Conservation (phyloP, 768 basidiomycete species). For the Mycena venus region DNA sequence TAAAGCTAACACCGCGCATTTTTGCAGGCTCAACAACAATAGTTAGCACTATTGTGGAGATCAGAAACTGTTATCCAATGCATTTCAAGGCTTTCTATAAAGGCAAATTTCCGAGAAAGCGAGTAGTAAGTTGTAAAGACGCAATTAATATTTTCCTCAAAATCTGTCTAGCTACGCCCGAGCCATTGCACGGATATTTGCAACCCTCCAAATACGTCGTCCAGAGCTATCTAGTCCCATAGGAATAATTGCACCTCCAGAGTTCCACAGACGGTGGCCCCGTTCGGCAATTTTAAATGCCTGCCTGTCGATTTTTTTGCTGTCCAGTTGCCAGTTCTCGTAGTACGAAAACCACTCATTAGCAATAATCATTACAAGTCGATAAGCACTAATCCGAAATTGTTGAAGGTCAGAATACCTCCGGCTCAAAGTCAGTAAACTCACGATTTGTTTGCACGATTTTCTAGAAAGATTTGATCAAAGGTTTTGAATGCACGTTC, state of each 20-base stretch:
- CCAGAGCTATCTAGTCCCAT: background rate
- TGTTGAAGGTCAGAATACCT: background rate
- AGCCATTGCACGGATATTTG: background rate
- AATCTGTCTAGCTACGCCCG: background rate
- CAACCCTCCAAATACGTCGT: background rate
- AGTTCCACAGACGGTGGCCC: slow-evolving; percentile 15
- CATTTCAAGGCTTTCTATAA: no score
- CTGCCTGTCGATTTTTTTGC: background rate
- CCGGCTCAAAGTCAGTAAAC: background rate
- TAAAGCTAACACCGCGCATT: no score
- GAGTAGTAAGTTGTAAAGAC: no score
- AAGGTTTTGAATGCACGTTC: slow-evolving; percentile 33
- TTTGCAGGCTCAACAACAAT: no score
- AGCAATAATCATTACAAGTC: slow-evolving; percentile 20
- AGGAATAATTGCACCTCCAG: background rate
- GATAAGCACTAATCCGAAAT: background rate
- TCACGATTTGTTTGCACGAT: slow-evolving; percentile 26
- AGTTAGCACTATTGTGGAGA: no score
- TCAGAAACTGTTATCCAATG: no score
- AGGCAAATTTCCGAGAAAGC: no score
- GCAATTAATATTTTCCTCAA: no score
- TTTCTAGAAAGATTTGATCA: slow-evolving; percentile 32
- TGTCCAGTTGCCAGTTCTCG: slow-evolving; percentile 20
- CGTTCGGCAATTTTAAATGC: slow-evolving; percentile 16
- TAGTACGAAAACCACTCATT: slow-evolving; percentile 26